Base-by-base conservation (phyloP, 495 filamentous ascomycete species). In the Podospora anserina region DNA sequence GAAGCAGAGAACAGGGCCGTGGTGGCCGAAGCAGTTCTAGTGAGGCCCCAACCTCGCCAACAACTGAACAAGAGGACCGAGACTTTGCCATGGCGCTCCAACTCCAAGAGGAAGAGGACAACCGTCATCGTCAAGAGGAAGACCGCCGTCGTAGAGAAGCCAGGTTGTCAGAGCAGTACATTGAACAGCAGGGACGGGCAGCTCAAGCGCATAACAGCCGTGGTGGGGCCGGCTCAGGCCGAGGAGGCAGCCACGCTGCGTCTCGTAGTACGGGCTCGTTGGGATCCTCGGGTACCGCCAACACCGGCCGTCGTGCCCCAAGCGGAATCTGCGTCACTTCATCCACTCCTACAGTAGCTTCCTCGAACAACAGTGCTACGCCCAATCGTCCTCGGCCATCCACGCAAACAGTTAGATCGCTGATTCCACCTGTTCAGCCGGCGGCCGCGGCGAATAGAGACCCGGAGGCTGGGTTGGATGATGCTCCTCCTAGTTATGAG, bases 81-180 rank as follows among this genome's bases (percentile, higher is more conserved):
- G 92, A 94, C 68, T 79, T 94, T 3, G 91, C 91, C 0, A 79
- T 94, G 5, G 92, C 92, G 1, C 81, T 94, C 26, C 91, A 93
- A 77, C 82, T 94, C 3, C 92, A 94, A 75, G 92, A 94, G 70
- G 91, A 94, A 74, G 91, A 93, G 70, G 89, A 94, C 70, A 87
- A 91, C 74, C 83, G 85, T 2, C 85, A 90, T 65, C 83, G 86
- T 9, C 62, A 69, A 5, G 83, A 83, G 60, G 75, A 84, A 64
- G 82, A 80, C 7, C 78, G 82, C 13, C 81, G 83, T 7, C 77
- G 79, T 23, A 76, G 83, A 49, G 84, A 87, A 72, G 80, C 78
- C 32, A 72, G 76, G 39, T 74, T 86, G 1, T 85, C 83, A 0
- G 84, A 87, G 67, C 86, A 87, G 68, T 87, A 81, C 68, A 87